Base-by-base conservation (phyloP, 73 alveolate species). In the Breviolum minutum region DNA sequence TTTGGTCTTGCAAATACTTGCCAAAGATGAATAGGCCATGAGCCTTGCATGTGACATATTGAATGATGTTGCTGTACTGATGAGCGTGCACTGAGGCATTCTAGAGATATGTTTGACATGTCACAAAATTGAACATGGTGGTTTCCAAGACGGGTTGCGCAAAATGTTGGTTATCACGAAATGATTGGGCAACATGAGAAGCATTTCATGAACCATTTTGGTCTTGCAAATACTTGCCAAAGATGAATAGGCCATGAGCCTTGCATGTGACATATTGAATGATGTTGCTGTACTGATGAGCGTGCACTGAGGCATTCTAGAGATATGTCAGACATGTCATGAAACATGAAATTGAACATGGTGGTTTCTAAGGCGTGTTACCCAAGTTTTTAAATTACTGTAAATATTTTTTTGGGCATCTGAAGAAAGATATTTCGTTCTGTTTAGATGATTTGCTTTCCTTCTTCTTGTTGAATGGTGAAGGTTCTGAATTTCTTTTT, bases 21-120 rank as follows among this genome's bases (percentile, higher is more conserved):
- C 85, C 85, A n/a, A 7, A 19, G 85, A 76, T 76, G 85, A 76
- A 76, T 27, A 76, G 85, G 85, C 85, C 85, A 27, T 76, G 85
- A 76, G 85, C 85, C 85, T 76, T 76, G 85, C 85, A 76, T 27
- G 85, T n/a, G 85, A 76, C 85, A 27, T 22, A 8, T 76, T 76
- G 85, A n/a, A 76, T 76, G 85, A 76, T 8, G 20, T n/a, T n/a
- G 62, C 62, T 76, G 60, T 19, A 76, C 62, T 76, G 85, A 76
- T 76, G 85, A 76, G 85, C 85, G 85, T 76, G 85, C 85, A 76
- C 85, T 76, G 85, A 76, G 85, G 85, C 85, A n/a, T 76, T 76
- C 62, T 5, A 8, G 26, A 76, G 20, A 76, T 13, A 17, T 22
- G 30, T 22, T 17, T 30, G 54, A 40, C 54, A 40, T 40, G 54